phyloP scores from a whole-genome alignment of 495 filamentous ascomycete genomes.

The Thermothielavioides terrestris region DNA sequence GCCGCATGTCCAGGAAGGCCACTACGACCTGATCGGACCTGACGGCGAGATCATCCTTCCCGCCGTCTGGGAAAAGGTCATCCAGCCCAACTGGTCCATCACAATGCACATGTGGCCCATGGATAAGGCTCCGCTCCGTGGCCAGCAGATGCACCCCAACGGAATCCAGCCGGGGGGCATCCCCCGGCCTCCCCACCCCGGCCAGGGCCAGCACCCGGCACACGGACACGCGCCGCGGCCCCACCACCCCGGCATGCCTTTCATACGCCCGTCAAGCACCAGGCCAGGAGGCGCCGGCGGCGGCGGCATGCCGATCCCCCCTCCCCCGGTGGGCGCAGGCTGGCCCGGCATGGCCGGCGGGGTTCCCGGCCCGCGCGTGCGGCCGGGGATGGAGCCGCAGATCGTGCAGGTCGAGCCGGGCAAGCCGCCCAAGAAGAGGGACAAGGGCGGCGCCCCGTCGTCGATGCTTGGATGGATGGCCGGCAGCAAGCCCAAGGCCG shows the following conservation, averaged over 20 bases:
- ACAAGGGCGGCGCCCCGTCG: neutral
- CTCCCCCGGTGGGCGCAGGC: conserved; percentile 9
- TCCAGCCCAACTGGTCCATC: conserved; percentile 81
- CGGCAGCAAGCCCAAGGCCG: conserved; percentile 24
- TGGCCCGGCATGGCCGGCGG: conserved; percentile 1
- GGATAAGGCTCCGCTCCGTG: conserved; percentile 31
- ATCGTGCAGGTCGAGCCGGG: conserved; percentile 11
- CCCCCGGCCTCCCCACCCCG: neutral
- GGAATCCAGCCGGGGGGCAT: conserved; percentile 15
- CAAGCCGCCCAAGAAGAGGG: conserved; percentile 5
- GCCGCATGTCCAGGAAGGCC: conserved; percentile 71
- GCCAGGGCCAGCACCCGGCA: no score
- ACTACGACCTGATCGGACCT: conserved; percentile 77
- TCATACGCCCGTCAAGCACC: conserved; percentile 11
- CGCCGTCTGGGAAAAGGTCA: conserved; percentile 74
- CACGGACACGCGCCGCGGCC: neutral
- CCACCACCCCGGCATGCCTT: neutral
- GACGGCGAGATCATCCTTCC: conserved; percentile 84
- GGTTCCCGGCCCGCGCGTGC: neutral
- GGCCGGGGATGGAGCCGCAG: conserved; percentile 2
- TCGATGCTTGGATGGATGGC: conserved; percentile 33
- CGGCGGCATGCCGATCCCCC: conserved; percentile 7
- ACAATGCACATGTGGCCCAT: conserved; percentile 98
- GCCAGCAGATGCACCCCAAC: neutral
- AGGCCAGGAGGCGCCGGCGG: conserved; percentile 14